Percentiles rank a stretch among this genome's conserved stretches.
phyloP scores from a whole-genome alignment of 2,329 filamentous ascomycete genomes.

The Zymoseptoria tritici region DNA sequence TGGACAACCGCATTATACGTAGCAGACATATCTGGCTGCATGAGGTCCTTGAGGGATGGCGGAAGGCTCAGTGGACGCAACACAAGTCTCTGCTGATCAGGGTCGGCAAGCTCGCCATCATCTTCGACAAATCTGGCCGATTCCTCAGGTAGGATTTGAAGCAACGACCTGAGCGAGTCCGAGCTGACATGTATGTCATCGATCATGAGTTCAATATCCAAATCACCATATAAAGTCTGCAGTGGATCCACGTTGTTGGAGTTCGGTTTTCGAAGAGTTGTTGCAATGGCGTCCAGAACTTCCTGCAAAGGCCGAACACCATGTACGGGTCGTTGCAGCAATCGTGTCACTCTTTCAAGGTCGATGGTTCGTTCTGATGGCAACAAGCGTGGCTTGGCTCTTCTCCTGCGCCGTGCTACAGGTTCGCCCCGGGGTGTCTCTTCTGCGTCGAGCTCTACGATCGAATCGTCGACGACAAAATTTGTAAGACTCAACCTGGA shows the following conservation, averaged over 20 bases:
- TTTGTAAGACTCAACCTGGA: neutral
- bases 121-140: neutral
- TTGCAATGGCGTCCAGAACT: neutral
- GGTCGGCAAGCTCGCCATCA: neutral
- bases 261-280: neutral
- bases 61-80: neutral
- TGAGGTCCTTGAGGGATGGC: neutral
- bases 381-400: neutral
- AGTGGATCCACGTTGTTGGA: slow-evolving; percentile 1
- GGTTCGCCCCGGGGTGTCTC: neutral
- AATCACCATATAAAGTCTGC: slow-evolving; percentile 7
- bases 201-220: neutral
- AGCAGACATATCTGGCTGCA: slow-evolving; percentile 1
- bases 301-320: neutral
- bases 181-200: neutral
- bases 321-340: neutral
- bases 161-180: neutral
- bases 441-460: neutral
- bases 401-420: neutral
- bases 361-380: neutral
- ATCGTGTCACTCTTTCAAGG: neutral
- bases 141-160: neutral
- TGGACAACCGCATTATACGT: slow-evolving; percentile 21
- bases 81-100: neutral
- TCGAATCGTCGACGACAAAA: neutral